A percentile compares a stretch with the other conserved stretches of the same genome.
These are phyloP conservation scores for Fusarium keratoplasticum DNA, from an alignment of 2,329 filamentous ascomycete genomes.

Conservation along the genomic window DNA sequence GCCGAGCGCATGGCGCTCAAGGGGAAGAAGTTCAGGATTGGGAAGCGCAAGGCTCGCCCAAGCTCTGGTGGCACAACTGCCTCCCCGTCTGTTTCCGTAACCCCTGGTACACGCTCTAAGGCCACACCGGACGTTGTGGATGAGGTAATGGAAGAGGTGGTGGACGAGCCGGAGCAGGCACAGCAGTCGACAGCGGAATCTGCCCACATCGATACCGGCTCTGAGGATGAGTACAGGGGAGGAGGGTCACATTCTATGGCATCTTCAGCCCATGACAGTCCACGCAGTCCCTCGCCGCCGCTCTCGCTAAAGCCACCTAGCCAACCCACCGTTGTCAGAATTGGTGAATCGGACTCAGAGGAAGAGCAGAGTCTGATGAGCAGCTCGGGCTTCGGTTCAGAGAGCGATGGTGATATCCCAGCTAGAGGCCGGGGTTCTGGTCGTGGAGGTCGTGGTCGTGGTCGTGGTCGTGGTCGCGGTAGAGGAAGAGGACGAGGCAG, in stretches of 20 bases:
- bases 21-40: slow-evolving; percentile 66
- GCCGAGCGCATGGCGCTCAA: slow-evolving; percentile 66
- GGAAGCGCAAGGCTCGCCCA: slow-evolving; percentile 47
- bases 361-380: slow-evolving; percentile 13
- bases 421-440: slow-evolving; percentile 34
- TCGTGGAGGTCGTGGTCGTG: slow-evolving; percentile 38
- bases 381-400: slow-evolving; percentile 24
- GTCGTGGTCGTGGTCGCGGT: slow-evolving; percentile 35
- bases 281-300: slow-evolving; percentile 29
- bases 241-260: slow-evolving; percentile 4
- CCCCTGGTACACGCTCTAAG: background rate
- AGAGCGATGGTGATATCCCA: slow-evolving; percentile 41
- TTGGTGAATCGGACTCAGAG: slow-evolving; percentile 42
- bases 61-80: slow-evolving; percentile 7
- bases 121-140: background rate
- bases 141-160: background rate
- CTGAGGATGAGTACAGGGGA: background rate
- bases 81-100: slow-evolving; percentile 9
- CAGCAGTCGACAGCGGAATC: background rate
- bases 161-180: background rate
- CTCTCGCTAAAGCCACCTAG: background rate
- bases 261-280: slow-evolving; percentile 20
- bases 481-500: slow-evolving; percentile 33
- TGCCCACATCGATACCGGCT: background rate
- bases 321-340: slow-evolving; percentile 40